These are phyloP conservation scores for Breviolum minutum DNA, from an alignment of 73 alveolate genomes.

Conservation along the genomic window DNA sequence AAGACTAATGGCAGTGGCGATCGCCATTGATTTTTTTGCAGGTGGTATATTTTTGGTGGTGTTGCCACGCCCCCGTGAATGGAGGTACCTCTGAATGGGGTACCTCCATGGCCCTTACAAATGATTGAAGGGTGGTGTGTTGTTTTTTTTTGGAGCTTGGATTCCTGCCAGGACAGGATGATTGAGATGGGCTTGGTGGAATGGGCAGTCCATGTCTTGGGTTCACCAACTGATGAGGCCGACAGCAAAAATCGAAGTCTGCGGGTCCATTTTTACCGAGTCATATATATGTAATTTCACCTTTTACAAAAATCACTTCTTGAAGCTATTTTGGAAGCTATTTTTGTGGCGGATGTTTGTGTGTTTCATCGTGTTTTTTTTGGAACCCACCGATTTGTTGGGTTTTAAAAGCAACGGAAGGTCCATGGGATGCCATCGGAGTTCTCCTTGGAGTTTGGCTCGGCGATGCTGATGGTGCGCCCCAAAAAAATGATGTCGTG, in stretches of 20 bases:
- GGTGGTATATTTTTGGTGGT: too few relatives aligned
- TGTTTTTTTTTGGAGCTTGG: background rate
- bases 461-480: constrained; percentile 85
- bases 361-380: background rate
- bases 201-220: constrained; percentile 57
- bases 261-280: background rate
- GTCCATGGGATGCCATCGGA: constrained; percentile 72
- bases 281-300: background rate
- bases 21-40: too few relatives aligned
- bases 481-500: too few relatives aligned
- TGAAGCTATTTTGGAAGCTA: background rate
- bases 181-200: constrained; percentile 93
- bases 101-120: background rate
- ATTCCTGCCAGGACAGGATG: constrained; percentile 36
- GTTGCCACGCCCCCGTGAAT: too few relatives aligned
- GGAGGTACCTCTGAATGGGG: background rate
- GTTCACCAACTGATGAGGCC: constrained; percentile 35
- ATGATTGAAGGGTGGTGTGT: background rate
- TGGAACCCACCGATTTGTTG: background rate
- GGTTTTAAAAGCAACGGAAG: too few relatives aligned
- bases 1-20: too few relatives aligned
- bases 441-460: constrained; percentile 91
- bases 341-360: background rate
- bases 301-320: background rate
- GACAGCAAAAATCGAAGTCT: background rate